Evolutionary conservation across 2,329 filamentous ascomycete species (phyloP).

Genomic region (Amauroascus verrucosus): DNA sequence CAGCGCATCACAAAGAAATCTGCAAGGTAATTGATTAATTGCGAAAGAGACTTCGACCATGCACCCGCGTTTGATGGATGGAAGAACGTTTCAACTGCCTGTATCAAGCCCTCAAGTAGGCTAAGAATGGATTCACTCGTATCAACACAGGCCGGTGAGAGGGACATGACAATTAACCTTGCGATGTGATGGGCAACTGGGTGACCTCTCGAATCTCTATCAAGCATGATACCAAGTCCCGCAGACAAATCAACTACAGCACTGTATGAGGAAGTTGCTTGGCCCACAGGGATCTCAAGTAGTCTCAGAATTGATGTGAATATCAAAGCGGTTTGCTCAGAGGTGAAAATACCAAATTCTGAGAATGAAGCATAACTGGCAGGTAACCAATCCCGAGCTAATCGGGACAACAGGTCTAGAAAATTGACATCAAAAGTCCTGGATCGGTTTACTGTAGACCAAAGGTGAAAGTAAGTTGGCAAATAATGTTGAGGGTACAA

Average conservation of each 20-base stretch:
- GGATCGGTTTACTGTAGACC: conserved; percentile 85
- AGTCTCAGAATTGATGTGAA: conserved; percentile 84
- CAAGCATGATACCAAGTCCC: conserved; percentile 74
- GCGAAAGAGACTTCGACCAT: conserved; percentile 84
- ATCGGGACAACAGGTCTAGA: conserved; percentile 77
- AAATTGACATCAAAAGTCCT: conserved; percentile 78
- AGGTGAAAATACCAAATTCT: conserved; percentile 81
- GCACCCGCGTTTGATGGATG: conserved; percentile 89
- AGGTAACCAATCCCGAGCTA: conserved; percentile 72
- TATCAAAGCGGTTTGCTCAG: conserved; percentile 81
- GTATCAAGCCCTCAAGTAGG: conserved; percentile 79
- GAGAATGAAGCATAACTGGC: conserved; percentile 68
- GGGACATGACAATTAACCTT: conserved; percentile 81
- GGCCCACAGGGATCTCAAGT: conserved; percentile 91
- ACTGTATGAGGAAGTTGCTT: conserved; percentile 87
- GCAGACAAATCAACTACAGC: conserved; percentile 66
- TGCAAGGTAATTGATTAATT: conserved; percentile 82
- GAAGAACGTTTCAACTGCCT: conserved; percentile 96
- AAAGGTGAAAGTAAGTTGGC: conserved; percentile 91
- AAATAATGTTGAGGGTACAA: conserved; percentile 82
- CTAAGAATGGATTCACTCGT: conserved; percentile 69
- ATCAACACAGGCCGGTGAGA: conserved; percentile 73
- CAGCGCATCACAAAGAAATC: conserved; percentile 96
- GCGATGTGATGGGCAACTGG: conserved; percentile 87
- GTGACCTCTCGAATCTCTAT: conserved; percentile 88